These are phyloP conservation scores for Styphnolobium japonicum DNA, from an alignment of 306 rosid species.

Conservation along the genomic window DNA sequence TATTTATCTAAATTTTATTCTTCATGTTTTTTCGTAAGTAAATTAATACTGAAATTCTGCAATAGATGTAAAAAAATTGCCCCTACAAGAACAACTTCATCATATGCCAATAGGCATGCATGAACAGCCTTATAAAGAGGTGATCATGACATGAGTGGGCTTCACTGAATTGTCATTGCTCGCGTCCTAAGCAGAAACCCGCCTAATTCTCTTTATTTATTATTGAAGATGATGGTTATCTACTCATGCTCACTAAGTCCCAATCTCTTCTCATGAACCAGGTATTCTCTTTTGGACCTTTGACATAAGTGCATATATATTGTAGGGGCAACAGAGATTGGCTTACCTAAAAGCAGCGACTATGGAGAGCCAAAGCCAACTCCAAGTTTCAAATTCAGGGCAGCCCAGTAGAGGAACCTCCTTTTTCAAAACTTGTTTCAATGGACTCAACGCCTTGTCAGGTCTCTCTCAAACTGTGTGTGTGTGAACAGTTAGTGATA, in stretches of 20 bases:
- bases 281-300: not conserved
- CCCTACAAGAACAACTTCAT: not conserved
- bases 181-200: not conserved
- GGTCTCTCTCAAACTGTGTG: conserved; percentile 30
- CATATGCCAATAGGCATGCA: not conserved
- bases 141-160: not conserved
- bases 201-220: not conserved
- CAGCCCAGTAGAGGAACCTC: conserved; percentile 49
- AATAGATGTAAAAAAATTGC: not conserved
- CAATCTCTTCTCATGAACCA: not conserved
- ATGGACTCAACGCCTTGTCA: conserved; percentile 65
- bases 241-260: not conserved
- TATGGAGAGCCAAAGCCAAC: conserved; percentile 58
- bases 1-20: not conserved
- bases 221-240: not conserved
- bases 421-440: conserved; percentile 62
- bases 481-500: not conserved
- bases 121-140: not conserved
- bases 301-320: not conserved
- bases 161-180: not conserved
- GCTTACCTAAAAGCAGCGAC: not conserved
- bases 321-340: not conserved
- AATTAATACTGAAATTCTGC: not conserved
- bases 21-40: not conserved
- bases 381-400: conserved; percentile 15